Evolutionary conservation across 2,329 filamentous ascomycete genomes (phyloP), one percentile per base, ranked within the genome.

Genomic region (Huntiella decipiens): DNA sequence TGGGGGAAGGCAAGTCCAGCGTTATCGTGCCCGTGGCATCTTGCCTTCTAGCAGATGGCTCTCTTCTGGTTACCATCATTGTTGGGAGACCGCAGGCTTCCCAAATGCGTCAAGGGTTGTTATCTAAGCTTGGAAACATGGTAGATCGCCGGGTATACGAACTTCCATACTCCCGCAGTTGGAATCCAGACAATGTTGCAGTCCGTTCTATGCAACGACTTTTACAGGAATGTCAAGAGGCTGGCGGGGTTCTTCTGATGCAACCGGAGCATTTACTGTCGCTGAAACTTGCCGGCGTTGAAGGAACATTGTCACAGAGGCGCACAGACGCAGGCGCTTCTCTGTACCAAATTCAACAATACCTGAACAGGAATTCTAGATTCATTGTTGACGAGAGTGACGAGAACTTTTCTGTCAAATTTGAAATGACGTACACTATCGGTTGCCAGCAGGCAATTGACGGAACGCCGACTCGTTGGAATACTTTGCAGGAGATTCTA

Each of bases 1-100:
- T 83, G 77, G 79, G 79, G 0, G 70, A 80, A 53, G 79, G 78
- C 0, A 83, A 82, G 51, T 75, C 74, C 0, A 79, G 77, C 0
- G 71, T 82, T 1, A 82, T 86, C 42, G 65, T 79, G 0, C 79
- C 78, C 0, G 75, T 81, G 33, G 68, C 79, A 0, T 70, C 71
- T 0, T 59, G 69, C 0, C 57, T 62, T 0, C 55, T 80, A 0
- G 71, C 73, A 0, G 61, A 81, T 41, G 60, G 63, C 0, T 53
- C 56, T 0, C 63, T 57, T 3, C 58, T 82, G 0, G 68, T 72
- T 0, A 61, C 75, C 2, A 65, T 82, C 0, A 57, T 82, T 1
- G 73, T 80, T 0, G 66, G 69, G 0, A 79, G 77, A 50, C 66
- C 78, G 0, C 67, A 80, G 32, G 66, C 71, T 0, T 66, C 64